These are phyloP conservation scores for Trichoderma sp. DNA, from an alignment of 2,329 filamentous ascomycete species.

Conservation along the genomic window DNA sequence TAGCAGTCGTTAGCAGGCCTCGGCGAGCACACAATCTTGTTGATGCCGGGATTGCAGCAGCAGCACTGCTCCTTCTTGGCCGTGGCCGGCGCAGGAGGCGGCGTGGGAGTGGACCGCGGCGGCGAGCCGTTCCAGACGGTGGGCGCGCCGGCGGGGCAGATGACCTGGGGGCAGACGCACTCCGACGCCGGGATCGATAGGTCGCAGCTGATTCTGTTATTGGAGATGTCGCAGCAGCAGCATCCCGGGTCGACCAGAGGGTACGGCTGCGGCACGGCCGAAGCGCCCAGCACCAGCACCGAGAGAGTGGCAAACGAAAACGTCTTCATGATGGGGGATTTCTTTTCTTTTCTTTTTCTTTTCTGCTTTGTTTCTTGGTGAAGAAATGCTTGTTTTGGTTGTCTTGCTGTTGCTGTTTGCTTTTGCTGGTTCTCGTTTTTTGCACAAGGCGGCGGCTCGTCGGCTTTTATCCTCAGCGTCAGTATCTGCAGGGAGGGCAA, in stretches of 20 bases:
- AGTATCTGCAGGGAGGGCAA: not conserved
- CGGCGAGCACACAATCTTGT: slow-evolving; percentile 21
- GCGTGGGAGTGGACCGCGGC: not conserved
- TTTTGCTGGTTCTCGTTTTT: not conserved
- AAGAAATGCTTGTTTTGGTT: not conserved
- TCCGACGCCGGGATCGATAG: slow-evolving; percentile 19
- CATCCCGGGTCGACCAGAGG: slow-evolving; percentile 23
- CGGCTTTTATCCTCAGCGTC: not conserved
- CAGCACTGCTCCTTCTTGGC: slow-evolving; percentile 21
- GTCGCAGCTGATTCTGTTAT: slow-evolving; percentile 28
- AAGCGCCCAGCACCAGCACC: slow-evolving; percentile 23
- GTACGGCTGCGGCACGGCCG: slow-evolving; percentile 23
- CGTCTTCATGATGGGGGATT: slow-evolving; percentile 22
- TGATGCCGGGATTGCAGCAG: slow-evolving; percentile 25
- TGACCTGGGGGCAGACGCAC: slow-evolving; percentile 30
- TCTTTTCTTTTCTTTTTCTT: not conserved
- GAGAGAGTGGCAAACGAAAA: slow-evolving; percentile 9
- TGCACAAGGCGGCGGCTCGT: not conserved
- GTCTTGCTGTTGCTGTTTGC: not conserved
- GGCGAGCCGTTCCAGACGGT: slow-evolving; percentile 19
- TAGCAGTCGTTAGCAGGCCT: slow-evolving; percentile 17
- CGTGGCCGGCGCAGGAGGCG: not conserved
- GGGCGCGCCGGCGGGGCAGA: slow-evolving; percentile 26
- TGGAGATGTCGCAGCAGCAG: slow-evolving; percentile 35
- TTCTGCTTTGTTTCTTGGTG: too few relatives aligned